These are phyloP conservation scores for Fraxinus dipetala DNA, from an alignment of 305 asterid genomes.

Conservation along the genomic window DNA sequence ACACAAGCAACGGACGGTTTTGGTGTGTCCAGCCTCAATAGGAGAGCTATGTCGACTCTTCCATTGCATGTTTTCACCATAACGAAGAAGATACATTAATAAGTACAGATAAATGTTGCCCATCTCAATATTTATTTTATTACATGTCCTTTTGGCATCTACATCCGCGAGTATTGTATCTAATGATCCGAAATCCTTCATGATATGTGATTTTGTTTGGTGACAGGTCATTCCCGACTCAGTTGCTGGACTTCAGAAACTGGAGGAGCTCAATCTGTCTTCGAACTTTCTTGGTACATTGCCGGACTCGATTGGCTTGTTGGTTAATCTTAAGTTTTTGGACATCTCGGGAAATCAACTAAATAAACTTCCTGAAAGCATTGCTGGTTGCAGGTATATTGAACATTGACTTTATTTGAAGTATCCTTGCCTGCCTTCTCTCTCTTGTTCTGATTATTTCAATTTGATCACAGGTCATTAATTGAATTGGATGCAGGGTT, in stretches of 20 bases:
- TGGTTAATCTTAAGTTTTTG: conserved; percentile 48
- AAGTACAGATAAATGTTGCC: background rate
- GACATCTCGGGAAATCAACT: conserved; percentile 56
- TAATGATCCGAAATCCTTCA: background rate
- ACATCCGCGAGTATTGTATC: background rate
- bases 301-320: conserved; percentile 59
- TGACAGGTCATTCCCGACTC: conserved; percentile 59
- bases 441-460: background rate
- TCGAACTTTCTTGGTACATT: conserved; percentile 46
- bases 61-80: background rate
- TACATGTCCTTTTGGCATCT: background rate
- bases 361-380: conserved; percentile 57
- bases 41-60: background rate
- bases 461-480: conserved; percentile 43
- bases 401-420: background rate
- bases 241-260: conserved; percentile 42
- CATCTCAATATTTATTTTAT: background rate
- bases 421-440: background rate
- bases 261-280: conserved; percentile 61
- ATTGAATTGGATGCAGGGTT: conserved; percentile 62
- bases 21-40: background rate
- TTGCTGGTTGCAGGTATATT: conserved; percentile 57
- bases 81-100: background rate
- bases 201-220: conserved; percentile 9
- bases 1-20: background rate